These are phyloP conservation scores for Trichosanthes truncata DNA, from an alignment of 306 rosid genomes.

Conservation along the genomic window DNA sequence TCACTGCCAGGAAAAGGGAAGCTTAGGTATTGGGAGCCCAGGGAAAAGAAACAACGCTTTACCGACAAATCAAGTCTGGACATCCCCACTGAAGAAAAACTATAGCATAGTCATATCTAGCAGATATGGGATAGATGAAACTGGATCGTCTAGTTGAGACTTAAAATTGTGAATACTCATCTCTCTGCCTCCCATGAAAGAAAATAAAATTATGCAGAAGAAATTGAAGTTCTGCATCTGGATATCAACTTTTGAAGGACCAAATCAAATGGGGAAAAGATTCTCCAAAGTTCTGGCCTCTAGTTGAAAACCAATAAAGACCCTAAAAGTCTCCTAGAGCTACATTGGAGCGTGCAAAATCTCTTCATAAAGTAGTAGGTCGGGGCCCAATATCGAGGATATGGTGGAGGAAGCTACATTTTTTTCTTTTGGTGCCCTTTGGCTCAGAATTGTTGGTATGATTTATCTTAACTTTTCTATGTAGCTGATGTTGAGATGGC, in stretches of 20 bases:
- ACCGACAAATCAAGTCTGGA: neutral
- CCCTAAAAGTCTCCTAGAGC: neutral
- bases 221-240: neutral
- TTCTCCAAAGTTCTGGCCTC: neutral
- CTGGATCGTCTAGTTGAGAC: neutral
- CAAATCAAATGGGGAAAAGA: neutral
- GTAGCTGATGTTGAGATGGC: neutral
- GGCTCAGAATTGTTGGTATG: neutral
- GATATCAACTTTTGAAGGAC: neutral
- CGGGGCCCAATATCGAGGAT: neutral
- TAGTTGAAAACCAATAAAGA: neutral
- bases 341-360: neutral
- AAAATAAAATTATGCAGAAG: neutral
- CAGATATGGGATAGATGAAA: neutral
- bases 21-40: neutral
- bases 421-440: neutral
- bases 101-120: neutral
- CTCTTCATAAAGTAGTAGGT: neutral
- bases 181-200: neutral
- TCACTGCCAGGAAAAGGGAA: neutral
- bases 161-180: neutral
- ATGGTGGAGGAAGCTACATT: neutral
- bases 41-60: neutral
- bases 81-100: neutral
- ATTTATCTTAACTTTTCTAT: too few species aligned